phyloP scores from a whole-genome alignment of 371 early-diverging fungal genomes.

The Actinomucor elegans region DNA sequence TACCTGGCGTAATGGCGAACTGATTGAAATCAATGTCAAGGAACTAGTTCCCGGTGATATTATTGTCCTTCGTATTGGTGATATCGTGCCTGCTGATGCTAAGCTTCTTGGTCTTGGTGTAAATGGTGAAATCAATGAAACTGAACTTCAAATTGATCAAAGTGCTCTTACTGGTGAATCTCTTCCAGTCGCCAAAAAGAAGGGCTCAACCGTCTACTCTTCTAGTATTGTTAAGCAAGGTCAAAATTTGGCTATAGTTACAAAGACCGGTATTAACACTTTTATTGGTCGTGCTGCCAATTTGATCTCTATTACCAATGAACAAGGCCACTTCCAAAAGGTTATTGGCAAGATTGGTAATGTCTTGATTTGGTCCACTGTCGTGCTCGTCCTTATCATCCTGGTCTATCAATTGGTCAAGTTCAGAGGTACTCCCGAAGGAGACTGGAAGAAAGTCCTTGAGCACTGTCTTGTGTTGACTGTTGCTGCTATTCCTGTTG shows the following conservation, averaged over 20 bases:
- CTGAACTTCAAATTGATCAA: slow-evolving; percentile 87
- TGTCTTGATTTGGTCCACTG: slow-evolving; percentile 73
- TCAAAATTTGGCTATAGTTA: slow-evolving; percentile 81
- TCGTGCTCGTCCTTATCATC: slow-evolving; percentile 77
- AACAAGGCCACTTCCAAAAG: slow-evolving; percentile 87
- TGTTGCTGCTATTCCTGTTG: slow-evolving; percentile 79
- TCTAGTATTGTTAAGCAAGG: slow-evolving; percentile 86
- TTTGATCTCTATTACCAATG: slow-evolving; percentile 81
- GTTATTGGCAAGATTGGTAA: slow-evolving; percentile 81
- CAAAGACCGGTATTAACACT: slow-evolving; percentile 82
- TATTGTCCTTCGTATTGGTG: slow-evolving; percentile 87
- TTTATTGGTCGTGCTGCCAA: slow-evolving; percentile 92
- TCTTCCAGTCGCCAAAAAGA: slow-evolving; percentile 80
- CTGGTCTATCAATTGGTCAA: slow-evolving; percentile 64
- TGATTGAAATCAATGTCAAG: slow-evolving; percentile 78
- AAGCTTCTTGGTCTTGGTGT: slow-evolving; percentile 82
- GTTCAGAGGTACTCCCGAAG: slow-evolving; percentile 32
- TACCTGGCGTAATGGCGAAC: slow-evolving; percentile 71
- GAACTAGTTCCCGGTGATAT: slow-evolving; percentile 87
- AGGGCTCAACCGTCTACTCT: slow-evolving; percentile 81
- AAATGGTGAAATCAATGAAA: slow-evolving; percentile 72
- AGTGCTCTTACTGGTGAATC: slow-evolving; percentile 95
- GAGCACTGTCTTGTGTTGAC: slow-evolving; percentile 54
- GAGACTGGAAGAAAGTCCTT: slow-evolving; percentile 44
- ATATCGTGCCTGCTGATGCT: slow-evolving; percentile 92